Conservation (phyloP, 2,329 filamentous ascomycete genomes). For the Trichocomaceae sp. region DNA sequence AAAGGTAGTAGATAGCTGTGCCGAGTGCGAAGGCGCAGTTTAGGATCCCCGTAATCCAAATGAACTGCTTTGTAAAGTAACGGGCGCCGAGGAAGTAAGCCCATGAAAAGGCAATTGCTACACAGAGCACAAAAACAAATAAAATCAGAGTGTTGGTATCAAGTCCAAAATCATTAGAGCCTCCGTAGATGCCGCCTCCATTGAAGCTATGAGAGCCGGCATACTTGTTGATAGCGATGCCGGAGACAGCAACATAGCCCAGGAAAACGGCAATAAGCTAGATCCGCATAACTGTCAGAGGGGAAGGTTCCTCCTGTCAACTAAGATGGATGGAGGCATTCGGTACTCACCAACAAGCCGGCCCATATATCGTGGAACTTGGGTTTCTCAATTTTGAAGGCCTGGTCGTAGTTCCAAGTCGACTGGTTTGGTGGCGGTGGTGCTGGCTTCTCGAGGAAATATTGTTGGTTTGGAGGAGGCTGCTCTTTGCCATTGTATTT, state of each 20-base stretch:
- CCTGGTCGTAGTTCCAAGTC: slow-evolving; percentile 60
- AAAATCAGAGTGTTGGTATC: slow-evolving; percentile 80
- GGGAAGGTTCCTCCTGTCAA: not conserved
- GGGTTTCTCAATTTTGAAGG: slow-evolving; percentile 74
- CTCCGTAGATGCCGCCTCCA: slow-evolving; percentile 67
- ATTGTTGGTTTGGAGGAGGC: slow-evolving; percentile 14
- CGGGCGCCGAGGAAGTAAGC: slow-evolving; percentile 70
- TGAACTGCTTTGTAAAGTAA: slow-evolving; percentile 78
- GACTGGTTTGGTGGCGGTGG: slow-evolving; percentile 15
- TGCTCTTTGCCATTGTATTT: slow-evolving; percentile 2
- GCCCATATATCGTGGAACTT: slow-evolving; percentile 92
- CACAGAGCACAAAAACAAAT: slow-evolving; percentile 68
- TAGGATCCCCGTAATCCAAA: slow-evolving; percentile 85
- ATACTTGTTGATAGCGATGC: slow-evolving; percentile 68
- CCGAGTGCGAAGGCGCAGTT: slow-evolving; percentile 80
- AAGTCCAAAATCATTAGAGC: slow-evolving; percentile 59
- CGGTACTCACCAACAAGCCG: slow-evolving; percentile 58
- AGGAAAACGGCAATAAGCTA: slow-evolving; percentile 63
- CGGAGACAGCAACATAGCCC: slow-evolving; percentile 72
- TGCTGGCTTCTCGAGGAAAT: slow-evolving; percentile 23
- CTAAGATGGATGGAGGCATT: not conserved
- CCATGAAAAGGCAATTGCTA: slow-evolving; percentile 69
- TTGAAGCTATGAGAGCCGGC: slow-evolving; percentile 55
- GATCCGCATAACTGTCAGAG: not conserved
- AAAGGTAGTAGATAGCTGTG: slow-evolving; percentile 80